Evolutionary conservation across 352 stramenopile species (phyloP).

Genomic region (Phytophthora idaei): DNA sequence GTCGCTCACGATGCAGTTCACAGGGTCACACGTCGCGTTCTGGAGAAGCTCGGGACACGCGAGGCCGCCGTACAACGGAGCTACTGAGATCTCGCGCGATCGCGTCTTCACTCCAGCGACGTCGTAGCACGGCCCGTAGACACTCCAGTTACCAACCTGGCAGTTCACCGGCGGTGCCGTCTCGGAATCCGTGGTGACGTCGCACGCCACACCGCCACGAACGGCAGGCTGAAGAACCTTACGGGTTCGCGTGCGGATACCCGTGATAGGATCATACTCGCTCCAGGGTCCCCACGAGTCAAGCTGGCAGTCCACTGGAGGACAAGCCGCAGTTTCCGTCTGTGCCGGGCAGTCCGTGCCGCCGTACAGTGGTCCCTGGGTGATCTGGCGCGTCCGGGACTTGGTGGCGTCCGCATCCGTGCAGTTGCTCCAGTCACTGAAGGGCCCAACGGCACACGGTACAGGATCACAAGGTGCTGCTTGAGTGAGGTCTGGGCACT

Average conservation of each 20-base stretch:
- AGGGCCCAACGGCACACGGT: conserved; percentile 46
- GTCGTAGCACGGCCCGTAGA: conserved; percentile 30
- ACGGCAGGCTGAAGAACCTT: conserved; percentile 36
- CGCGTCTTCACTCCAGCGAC: neutral
- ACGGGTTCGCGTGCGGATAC: conserved; percentile 39
- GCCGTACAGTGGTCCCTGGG: conserved; percentile 43
- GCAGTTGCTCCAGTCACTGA: conserved; percentile 56
- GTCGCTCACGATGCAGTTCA: conserved; percentile 59
- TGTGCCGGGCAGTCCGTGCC: conserved; percentile 32
- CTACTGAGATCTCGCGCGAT: conserved; percentile 37
- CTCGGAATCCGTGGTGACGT: conserved; percentile 37
- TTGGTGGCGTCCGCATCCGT: conserved; percentile 47
- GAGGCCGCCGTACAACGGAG: conserved; percentile 53
- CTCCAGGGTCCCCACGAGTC: conserved; percentile 49
- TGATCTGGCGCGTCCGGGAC: conserved; percentile 37
- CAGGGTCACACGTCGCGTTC: conserved; percentile 47
- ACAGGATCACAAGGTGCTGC: conserved; percentile 49
- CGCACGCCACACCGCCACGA: conserved; percentile 49
- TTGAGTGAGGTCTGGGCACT: conserved; percentile 51
- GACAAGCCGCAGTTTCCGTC: conserved; percentile 39
- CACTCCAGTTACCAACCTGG: conserved; percentile 49
- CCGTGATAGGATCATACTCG: conserved; percentile 43
- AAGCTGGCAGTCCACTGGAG: conserved; percentile 52
- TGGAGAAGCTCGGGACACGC: conserved; percentile 43
- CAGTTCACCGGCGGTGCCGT: conserved; percentile 56